Base-by-base conservation (phyloP, 2,329 filamentous ascomycete species). In the Ophiostoma ulmi region DNA sequence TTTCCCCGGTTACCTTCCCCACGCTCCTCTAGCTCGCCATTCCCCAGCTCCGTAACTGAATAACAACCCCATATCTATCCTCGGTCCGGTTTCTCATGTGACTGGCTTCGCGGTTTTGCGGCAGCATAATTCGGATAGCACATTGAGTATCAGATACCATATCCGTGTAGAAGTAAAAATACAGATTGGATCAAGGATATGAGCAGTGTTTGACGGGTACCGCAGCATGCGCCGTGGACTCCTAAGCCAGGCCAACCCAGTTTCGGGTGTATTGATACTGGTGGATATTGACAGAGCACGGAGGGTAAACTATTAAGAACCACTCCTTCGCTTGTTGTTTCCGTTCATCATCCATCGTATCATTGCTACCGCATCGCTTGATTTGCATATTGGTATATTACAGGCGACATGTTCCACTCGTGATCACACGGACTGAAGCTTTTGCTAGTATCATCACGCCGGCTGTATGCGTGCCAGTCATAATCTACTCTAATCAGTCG, bases 51-150 rank as follows among this genome's bases (percentile, higher is more conserved):
- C 52, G 52, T 55, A 48, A 5, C 8, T 17, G 8, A 11, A 22
- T 13, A 26, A 41, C 39, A 41, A 4, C 52, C 22, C 52, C 52
- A 58, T 48, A 14, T 58, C 52, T 58, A 58, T 58, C 52, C 52
- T 58, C 52, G 52, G 52, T 58, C 52, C 52, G 52, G 52, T 58
- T 58, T 58, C 52, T 58, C 8, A 58, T 26, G 52, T 58, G 52
- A 17, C 22, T 22, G 52, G 39, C 39, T 17, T 17, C 39, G 39
- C 39, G 39, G 22, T 5, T 48, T 48, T 20, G 44, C 44, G 44
- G 44, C 10, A 58, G n/a, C 52, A 58, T 26, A 22, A 14, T 26
- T 22, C 52, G 52, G n/a, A 58, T 58, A 26, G 8, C n/a, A 58
- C 10, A 26, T 10, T 31, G 31, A 48, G 44, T 48, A 48, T 48